Conservation (phyloP, 73 alveolate genomes). For the Tetrahymena borealis region DNA sequence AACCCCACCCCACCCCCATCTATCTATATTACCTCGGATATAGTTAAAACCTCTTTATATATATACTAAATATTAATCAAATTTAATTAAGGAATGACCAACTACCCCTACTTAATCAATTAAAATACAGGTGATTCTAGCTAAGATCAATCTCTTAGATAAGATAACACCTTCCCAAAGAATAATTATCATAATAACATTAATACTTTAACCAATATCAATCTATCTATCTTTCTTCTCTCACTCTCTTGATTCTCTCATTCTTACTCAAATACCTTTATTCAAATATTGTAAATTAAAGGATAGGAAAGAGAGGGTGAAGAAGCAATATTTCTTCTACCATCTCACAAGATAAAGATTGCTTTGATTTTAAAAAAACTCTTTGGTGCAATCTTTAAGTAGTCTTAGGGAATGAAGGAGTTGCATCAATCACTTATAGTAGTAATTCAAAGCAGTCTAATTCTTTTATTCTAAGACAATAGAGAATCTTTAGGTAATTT, state of each 20-base stretch:
- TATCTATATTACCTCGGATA: background rate
- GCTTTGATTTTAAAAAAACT: too few species aligned
- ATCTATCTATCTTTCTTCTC: background rate
- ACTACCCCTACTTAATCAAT: background rate
- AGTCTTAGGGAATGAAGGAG: too few species aligned
- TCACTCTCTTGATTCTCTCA: background rate
- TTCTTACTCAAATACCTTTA: background rate
- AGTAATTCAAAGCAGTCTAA: too few species aligned
- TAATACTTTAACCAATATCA: background rate
- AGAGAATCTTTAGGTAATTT: too few species aligned
- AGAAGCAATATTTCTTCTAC: too few species aligned
- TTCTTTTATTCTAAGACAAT: too few species aligned
- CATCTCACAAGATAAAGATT: too few species aligned
- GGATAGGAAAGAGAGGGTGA: background rate
- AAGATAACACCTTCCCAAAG: background rate
- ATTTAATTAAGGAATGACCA: background rate
- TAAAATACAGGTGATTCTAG: background rate
- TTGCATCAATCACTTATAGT: too few species aligned
- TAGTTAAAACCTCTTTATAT: background rate
- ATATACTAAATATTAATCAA: background rate
- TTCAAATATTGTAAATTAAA: background rate
- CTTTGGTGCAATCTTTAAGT: too few species aligned
- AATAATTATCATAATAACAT: background rate
- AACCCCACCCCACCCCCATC: background rate
- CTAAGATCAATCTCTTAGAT: background rate